Percentiles rank a stretch among this genome's conserved stretches.
phyloP scores from a whole-genome alignment of 1,284 basidiomycete species.

The Chondrostereum purpureum region DNA sequence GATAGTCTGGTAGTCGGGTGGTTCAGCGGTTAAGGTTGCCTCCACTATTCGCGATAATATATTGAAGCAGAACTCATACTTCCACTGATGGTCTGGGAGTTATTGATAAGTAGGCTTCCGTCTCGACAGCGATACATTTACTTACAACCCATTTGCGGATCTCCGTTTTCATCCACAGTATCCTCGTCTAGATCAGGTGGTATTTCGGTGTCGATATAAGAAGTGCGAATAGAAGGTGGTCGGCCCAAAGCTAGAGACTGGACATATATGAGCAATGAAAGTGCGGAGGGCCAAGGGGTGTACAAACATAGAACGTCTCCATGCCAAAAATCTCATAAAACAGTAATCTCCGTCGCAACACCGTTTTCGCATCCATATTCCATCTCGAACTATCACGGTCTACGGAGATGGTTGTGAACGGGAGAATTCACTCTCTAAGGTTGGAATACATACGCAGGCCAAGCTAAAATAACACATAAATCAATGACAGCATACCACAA shows the following conservation, averaged over 20 bases:
- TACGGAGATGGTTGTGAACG: too few relatives aligned
- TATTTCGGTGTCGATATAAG: constrained; percentile 54
- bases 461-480: constrained; percentile 28
- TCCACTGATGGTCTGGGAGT: constrained; percentile 35
- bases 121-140: background rate
- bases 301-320: constrained; percentile 42
- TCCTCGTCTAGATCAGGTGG: constrained; percentile 40
- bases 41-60: constrained; percentile 43
- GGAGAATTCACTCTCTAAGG: too few relatives aligned
- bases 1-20: constrained; percentile 47
- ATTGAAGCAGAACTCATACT: constrained; percentile 43
- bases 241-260: constrained; percentile 48
- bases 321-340: constrained; percentile 54
- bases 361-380: constrained; percentile 44
- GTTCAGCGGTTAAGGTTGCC: constrained; percentile 41
- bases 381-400: constrained; percentile 58
- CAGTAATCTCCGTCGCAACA: constrained; percentile 45
- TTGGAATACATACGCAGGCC: constrained; percentile 41
- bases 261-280: constrained; percentile 7
- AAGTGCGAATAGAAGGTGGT: constrained; percentile 47
- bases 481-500: constrained; percentile 11
- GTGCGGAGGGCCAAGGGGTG: background rate
- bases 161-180: constrained; percentile 40
- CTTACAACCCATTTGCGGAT: constrained; percentile 42
- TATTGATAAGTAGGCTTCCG: background rate